These are phyloP conservation scores for Aspergillus fructus DNA, from an alignment of 2,329 filamentous ascomycete genomes.

Conservation along the genomic window DNA sequence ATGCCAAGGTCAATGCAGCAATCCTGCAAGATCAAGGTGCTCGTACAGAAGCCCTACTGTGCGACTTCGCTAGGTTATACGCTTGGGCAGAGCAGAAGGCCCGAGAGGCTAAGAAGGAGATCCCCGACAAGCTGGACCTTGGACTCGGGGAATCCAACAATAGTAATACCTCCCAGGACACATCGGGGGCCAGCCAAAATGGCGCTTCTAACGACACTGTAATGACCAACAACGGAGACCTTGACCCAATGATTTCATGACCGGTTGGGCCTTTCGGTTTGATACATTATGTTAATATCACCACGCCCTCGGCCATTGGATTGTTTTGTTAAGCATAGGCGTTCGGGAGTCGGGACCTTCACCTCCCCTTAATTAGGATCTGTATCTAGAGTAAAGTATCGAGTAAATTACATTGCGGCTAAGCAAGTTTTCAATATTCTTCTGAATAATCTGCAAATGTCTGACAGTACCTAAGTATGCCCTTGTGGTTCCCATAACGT, in stretches of 20 bases:
- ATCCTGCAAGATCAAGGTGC: slow-evolving; percentile 73
- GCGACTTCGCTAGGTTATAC: slow-evolving; percentile 75
- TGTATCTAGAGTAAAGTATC: too few species aligned
- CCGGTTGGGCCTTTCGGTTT: slow-evolving; percentile 10
- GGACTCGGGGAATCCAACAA: slow-evolving; percentile 38
- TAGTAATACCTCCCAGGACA: slow-evolving; percentile 25
- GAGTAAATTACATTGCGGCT: too few species aligned
- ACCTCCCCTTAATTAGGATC: too few species aligned
- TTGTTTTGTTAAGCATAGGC: slow-evolving; percentile 10
- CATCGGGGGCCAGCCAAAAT: slow-evolving; percentile 24
- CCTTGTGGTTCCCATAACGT: too few species aligned
- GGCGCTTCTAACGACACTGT: slow-evolving; percentile 37
- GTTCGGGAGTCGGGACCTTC: slow-evolving; percentile 15
- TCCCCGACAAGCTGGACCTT: slow-evolving; percentile 47
- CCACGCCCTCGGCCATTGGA: not conserved
- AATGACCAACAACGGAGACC: slow-evolving; percentile 43
- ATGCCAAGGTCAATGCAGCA: slow-evolving; percentile 83
- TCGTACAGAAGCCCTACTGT: slow-evolving; percentile 76
- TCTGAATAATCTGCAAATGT: too few species aligned
- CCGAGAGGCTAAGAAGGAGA: slow-evolving; percentile 46
- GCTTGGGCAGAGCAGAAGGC: slow-evolving; percentile 74
- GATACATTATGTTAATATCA: not conserved
- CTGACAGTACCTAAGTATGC: too few species aligned
- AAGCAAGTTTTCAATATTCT: too few species aligned
- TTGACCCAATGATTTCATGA: slow-evolving; percentile 43